Conservation (phyloP, 768 basidiomycete genomes). For the Tylopilus felleus region DNA sequence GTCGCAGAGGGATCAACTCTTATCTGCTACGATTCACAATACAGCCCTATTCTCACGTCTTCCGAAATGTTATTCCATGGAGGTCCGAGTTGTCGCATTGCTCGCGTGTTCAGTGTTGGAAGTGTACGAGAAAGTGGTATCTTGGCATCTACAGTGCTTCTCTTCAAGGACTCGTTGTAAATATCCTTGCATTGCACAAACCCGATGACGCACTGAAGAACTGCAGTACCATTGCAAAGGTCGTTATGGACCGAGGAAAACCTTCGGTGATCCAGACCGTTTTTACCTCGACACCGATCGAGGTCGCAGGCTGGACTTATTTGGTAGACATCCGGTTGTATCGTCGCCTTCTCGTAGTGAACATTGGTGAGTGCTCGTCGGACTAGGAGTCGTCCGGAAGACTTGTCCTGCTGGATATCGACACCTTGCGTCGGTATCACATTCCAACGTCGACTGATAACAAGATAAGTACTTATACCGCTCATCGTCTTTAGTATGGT, state of each 20-base stretch:
- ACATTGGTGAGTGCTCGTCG: background rate
- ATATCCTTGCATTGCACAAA: background rate
- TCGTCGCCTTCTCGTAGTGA: slow-evolving; percentile 8
- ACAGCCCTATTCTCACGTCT: background rate
- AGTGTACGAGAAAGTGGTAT: background rate
- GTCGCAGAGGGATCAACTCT: slow-evolving; percentile 8
- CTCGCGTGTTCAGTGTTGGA: background rate
- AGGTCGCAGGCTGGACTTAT: background rate
- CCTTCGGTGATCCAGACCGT: background rate
- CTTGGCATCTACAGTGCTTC: slow-evolving; percentile 6
- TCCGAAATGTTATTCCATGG: background rate
- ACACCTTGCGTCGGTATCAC: slow-evolving; percentile 5
- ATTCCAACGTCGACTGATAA: background rate
- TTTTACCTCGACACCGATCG: background rate
- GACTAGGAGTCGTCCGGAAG: slow-evolving; percentile 1
- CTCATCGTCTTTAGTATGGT: background rate
- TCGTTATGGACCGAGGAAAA: background rate
- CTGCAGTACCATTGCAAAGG: slow-evolving; percentile 1
- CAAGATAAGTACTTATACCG: background rate
- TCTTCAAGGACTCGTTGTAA: slow-evolving; percentile 2
- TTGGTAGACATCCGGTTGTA: slow-evolving; percentile 3
- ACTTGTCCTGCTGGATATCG: slow-evolving; percentile 2
- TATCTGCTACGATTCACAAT: slow-evolving; percentile 11
- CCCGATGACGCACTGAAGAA: background rate
- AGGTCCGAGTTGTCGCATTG: background rate